Evolutionary conservation across 2,329 filamentous ascomycete species (phyloP).

Genomic region (Penicillium sumatraense): DNA sequence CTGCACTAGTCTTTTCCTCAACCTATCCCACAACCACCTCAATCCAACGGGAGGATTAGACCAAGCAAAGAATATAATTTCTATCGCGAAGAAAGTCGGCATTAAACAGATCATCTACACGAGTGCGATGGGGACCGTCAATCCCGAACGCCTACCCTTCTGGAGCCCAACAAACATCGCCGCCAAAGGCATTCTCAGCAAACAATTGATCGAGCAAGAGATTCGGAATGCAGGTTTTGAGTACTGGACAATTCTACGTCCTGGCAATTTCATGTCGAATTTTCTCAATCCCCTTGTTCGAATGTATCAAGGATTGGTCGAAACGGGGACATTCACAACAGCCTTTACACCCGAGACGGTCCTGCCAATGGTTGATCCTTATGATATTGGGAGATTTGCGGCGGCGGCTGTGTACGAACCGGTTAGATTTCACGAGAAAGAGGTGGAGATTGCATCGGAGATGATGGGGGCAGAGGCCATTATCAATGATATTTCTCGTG

Average conservation of each 20-base stretch:
- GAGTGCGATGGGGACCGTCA: slow-evolving; percentile 33
- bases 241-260: slow-evolving; percentile 56
- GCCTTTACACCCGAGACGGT: slow-evolving; percentile 40
- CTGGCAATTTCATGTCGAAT: slow-evolving; percentile 59
- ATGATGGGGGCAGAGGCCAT: slow-evolving; percentile 43
- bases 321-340: slow-evolving; percentile 44
- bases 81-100: slow-evolving; percentile 32
- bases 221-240: slow-evolving; percentile 44
- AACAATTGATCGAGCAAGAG: slow-evolving; percentile 49
- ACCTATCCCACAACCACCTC: slow-evolving; percentile 21
- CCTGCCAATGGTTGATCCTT: slow-evolving; percentile 52
- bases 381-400: slow-evolving; percentile 55
- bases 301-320: slow-evolving; percentile 47
- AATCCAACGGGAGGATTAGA: slow-evolving; percentile 24
- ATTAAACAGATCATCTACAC: slow-evolving; percentile 39
- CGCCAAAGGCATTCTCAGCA: slow-evolving; percentile 41
- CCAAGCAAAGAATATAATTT: slow-evolving; percentile 32
- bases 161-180: slow-evolving; percentile 35
- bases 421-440: slow-evolving; percentile 44
- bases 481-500: slow-evolving; percentile 41
- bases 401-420: slow-evolving; percentile 51
- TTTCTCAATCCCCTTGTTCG: slow-evolving; percentile 48
- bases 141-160: slow-evolving; percentile 31
- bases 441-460: slow-evolving; percentile 50
- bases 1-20: slow-evolving; percentile 37